A percentile compares a stretch with the other conserved stretches of the same genome.
Conservation (phyloP, 192 early-diverging fungal species). For the Podila verticillata region DNA sequence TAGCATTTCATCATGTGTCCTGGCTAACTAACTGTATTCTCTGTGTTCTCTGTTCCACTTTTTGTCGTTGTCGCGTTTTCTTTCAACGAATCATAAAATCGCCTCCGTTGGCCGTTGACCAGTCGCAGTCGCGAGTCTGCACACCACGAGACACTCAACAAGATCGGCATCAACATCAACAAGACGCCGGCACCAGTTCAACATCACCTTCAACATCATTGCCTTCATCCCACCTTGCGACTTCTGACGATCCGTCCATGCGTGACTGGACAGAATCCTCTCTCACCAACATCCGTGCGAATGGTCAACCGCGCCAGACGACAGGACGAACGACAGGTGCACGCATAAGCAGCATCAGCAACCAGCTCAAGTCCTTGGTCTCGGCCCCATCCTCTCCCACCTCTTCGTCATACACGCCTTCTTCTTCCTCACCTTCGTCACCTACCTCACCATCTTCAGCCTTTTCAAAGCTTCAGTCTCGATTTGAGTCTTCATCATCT, state of each 20-base stretch:
- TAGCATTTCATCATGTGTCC: too few relatives aligned
- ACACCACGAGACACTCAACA: too few relatives aligned
- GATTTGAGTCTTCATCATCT: conserved; percentile 6
- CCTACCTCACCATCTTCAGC: not conserved
- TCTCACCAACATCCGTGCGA: conserved; percentile 11
- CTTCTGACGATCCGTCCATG: conserved; percentile 1
- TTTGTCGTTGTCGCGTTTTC: too few relatives aligned
- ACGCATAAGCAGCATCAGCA: not conserved
- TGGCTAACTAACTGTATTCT: too few relatives aligned
- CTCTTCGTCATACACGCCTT: not conserved
- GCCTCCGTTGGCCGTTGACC: too few relatives aligned
- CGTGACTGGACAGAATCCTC: conserved; percentile 8
- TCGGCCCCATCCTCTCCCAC: conserved; percentile 1
- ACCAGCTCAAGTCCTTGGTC: not conserved
- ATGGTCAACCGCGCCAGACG: not conserved
- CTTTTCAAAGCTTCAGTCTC: conserved; percentile 2
- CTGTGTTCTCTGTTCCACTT: too few relatives aligned
- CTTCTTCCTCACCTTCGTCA: not conserved
- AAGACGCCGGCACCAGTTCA: too few relatives aligned
- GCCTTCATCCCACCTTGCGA: not conserved
- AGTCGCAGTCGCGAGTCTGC: too few relatives aligned
- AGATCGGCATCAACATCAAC: too few relatives aligned
- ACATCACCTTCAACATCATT: too few relatives aligned
- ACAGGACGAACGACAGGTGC: not conserved
- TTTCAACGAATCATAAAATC: too few relatives aligned